A percentile compares a stretch with the other conserved stretches of the same genome.
phyloP scores from a whole-genome alignment of 208 protist species.

The Leptomonas pyrrhocoris region DNA sequence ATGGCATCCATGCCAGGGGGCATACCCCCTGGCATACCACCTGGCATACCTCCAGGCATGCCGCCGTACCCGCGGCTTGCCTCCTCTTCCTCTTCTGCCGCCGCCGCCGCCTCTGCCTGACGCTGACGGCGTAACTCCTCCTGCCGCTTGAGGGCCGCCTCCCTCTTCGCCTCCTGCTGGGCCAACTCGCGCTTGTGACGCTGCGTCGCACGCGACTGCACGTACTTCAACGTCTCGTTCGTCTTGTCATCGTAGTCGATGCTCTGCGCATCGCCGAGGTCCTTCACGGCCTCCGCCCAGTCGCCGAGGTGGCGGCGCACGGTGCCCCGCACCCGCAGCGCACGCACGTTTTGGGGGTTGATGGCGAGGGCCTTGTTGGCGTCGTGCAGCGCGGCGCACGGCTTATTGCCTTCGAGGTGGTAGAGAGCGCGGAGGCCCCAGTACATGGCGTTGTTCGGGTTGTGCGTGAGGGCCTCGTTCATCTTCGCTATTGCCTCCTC shows the following conservation, averaged over 20 bases:
- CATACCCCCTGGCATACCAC: slow-evolving; percentile 49
- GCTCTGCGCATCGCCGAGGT: slow-evolving; percentile 68
- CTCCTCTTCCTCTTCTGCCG: slow-evolving; percentile 27
- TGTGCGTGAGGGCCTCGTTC: slow-evolving; percentile 58
- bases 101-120: slow-evolving; percentile 39
- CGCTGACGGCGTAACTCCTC: slow-evolving; percentile 52
- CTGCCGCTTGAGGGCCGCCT: slow-evolving; percentile 35
- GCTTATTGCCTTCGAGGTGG: slow-evolving; percentile 53
- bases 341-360: slow-evolving; percentile 79
- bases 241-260: slow-evolving; percentile 81
- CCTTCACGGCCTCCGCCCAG: slow-evolving; percentile 70
- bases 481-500: slow-evolving; percentile 64
- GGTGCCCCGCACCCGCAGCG: slow-evolving; percentile 72
- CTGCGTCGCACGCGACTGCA: slow-evolving; percentile 39
- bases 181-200: slow-evolving; percentile 40
- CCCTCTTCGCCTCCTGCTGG: slow-evolving; percentile 50
- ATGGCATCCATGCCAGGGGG: slow-evolving; percentile 35
- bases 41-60: slow-evolving; percentile 49
- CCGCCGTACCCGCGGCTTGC: slow-evolving; percentile 34
- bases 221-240: slow-evolving; percentile 52
- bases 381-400: slow-evolving; percentile 62
- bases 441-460: slow-evolving; percentile 75
- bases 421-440: slow-evolving; percentile 73
- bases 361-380: slow-evolving; percentile 56
- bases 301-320: slow-evolving; percentile 67